Evolutionary conservation across 2,329 filamentous ascomycete species (phyloP).

Genomic region (Metarhizium sp.): DNA sequence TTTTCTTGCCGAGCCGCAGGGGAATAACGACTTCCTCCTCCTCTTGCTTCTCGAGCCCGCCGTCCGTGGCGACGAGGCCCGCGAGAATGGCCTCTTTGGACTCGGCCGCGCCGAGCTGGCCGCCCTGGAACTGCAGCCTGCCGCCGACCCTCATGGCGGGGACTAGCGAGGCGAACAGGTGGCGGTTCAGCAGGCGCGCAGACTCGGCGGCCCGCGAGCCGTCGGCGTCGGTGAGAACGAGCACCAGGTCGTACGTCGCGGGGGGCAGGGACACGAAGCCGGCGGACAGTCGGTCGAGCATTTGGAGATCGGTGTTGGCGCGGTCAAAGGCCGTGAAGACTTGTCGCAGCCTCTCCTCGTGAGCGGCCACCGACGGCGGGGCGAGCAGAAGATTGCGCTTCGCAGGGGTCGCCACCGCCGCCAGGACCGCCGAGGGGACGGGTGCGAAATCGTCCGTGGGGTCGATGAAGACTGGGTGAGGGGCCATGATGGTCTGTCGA

Average conservation of each 20-base stretch:
- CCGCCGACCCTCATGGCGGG: conserved; percentile 61
- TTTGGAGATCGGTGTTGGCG: conserved; percentile 77
- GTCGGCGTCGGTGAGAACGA: conserved; percentile 74
- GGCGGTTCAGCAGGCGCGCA: conserved; percentile 52
- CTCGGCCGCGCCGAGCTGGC: conserved; percentile 40
- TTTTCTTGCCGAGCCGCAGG: conserved; percentile 31
- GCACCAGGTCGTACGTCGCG: conserved; percentile 72
- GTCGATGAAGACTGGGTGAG: conserved; percentile 45
- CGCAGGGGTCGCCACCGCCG: conserved; percentile 20
- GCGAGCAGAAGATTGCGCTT: conserved; percentile 73
- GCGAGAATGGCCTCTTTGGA: conserved; percentile 76
- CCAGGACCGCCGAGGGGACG: conserved; percentile 6
- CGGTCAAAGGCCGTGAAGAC: conserved; percentile 68
- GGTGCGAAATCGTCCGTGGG: conserved; percentile 43
- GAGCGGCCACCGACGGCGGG: conserved; percentile 79
- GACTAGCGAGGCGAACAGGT: conserved; percentile 61
- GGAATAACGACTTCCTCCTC: conserved; percentile 48
- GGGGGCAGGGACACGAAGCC: conserved; percentile 70
- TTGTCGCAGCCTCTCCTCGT: conserved; percentile 66
- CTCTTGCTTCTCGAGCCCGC: conserved; percentile 67
- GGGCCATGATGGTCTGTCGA: conserved; percentile 31
- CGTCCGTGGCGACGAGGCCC: conserved; percentile 56
- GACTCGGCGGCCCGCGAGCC: conserved; percentile 54
- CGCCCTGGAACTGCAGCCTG: conserved; percentile 59
- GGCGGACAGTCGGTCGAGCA: conserved; percentile 86